Conservation (phyloP, 306 rosid species). For the Lablab purpureus region DNA sequence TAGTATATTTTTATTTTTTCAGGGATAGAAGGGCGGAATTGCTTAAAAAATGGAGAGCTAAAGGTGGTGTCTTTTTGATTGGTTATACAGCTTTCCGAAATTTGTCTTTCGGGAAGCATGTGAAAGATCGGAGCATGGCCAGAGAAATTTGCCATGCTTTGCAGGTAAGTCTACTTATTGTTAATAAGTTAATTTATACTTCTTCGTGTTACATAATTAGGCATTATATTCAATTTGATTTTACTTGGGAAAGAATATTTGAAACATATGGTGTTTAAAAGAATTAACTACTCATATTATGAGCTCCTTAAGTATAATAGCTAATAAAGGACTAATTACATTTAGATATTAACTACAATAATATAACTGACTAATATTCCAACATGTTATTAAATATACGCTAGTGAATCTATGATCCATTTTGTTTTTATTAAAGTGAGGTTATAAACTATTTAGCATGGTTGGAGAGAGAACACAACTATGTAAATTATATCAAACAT, state of each 20-base stretch:
- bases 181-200: slow-evolving; percentile 4
- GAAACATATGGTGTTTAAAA: neutral
- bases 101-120: slow-evolving; percentile 82
- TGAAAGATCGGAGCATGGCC: slow-evolving; percentile 79
- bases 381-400: neutral
- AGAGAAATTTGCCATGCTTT: slow-evolving; percentile 77
- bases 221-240: slow-evolving; percentile 18
- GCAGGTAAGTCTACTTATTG: slow-evolving; percentile 62
- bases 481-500: neutral
- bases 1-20: slow-evolving; percentile 49
- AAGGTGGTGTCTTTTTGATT: slow-evolving; percentile 93
- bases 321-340: neutral
- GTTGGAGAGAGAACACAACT: neutral
- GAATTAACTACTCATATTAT: neutral
- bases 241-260: slow-evolving; percentile 5
- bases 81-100: slow-evolving; percentile 91
- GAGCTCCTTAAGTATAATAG: neutral
- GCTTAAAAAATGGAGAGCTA: slow-evolving; percentile 89
- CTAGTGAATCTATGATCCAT: neutral
- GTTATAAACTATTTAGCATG: slow-evolving; percentile 13
- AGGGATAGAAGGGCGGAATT: slow-evolving; percentile 86
- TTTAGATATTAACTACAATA: neutral
- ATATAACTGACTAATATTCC: neutral
- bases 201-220: slow-evolving; percentile 16
- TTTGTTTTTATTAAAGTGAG: neutral